Evolutionary conservation across 1,284 basidiomycete species (phyloP).

Genomic region (Hypsizygus ulmarius): DNA sequence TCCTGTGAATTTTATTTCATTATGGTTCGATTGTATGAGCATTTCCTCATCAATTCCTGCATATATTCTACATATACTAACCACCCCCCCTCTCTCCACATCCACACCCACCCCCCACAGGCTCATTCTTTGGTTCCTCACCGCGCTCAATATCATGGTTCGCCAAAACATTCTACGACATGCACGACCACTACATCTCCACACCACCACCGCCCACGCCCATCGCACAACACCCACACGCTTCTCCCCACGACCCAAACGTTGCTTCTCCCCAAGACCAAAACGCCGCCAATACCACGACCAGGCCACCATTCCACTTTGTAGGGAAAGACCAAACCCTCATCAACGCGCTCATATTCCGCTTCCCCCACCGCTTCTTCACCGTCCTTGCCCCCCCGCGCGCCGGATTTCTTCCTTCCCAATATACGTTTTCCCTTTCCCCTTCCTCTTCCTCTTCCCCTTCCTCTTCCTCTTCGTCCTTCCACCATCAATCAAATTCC

Average conservation of each 20-base stretch:
- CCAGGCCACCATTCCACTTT: constrained; percentile 38
- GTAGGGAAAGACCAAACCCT: constrained; percentile 55
- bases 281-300: background rate
- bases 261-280: too few species aligned
- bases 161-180: constrained; percentile 41
- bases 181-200: constrained; percentile 44
- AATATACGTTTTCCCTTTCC: background rate
- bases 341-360: constrained; percentile 48
- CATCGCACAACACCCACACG: background rate
- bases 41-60: too few species aligned
- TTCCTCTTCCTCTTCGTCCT: background rate
- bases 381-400: constrained; percentile 31
- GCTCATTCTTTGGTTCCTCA: constrained; percentile 55
- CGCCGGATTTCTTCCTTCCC: constrained; percentile 7
- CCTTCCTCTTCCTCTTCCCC: background rate
- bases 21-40: too few species aligned
- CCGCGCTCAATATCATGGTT: constrained; percentile 43
- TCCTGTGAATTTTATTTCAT: too few species aligned
- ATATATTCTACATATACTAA: too few species aligned
- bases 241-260: background rate
- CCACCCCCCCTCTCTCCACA: too few species aligned
- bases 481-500: background rate
- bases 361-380: constrained; percentile 44
- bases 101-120: too few species aligned
- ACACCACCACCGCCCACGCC: background rate